Percentiles rank a stretch among this genome's conserved stretches.
Evolutionary conservation across 1,139 yeast species (phyloP).

Genomic region (Taphrina wiesneri): DNA sequence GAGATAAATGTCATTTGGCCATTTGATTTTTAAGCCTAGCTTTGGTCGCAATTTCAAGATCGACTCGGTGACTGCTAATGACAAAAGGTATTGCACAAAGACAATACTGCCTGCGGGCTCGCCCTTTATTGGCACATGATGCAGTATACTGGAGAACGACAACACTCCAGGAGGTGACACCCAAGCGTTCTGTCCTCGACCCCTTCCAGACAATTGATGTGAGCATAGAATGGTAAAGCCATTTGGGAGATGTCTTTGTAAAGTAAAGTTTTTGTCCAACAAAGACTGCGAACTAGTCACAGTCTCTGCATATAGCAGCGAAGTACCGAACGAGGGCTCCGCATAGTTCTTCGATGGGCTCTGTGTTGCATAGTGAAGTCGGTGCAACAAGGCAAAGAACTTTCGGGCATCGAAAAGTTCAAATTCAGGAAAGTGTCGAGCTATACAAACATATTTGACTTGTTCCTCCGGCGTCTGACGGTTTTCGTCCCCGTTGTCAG

Average conservation of each 20-base stretch:
- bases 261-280: slow-evolving; percentile 66
- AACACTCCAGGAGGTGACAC: slow-evolving; percentile 89
- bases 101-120: slow-evolving; percentile 51
- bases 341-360: slow-evolving; percentile 34
- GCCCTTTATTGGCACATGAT: slow-evolving; percentile 53
- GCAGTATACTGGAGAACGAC: slow-evolving; percentile 71
- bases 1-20: slow-evolving; percentile 95
- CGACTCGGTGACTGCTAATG: slow-evolving; percentile 81
- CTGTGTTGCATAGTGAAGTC: slow-evolving; percentile 14
- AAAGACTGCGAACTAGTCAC: slow-evolving; percentile 83
- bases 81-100: slow-evolving; percentile 80
- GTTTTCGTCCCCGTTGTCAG: background rate
- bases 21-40: slow-evolving; percentile 78
- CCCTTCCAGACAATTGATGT: slow-evolving; percentile 80
- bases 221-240: slow-evolving; percentile 61
- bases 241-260: slow-evolving; percentile 63
- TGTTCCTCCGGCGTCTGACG: background rate
- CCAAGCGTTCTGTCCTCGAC: slow-evolving; percentile 95
- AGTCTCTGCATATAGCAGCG: slow-evolving; percentile 78
- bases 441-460: slow-evolving; percentile 8
- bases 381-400: slow-evolving; percentile 6
- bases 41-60: slow-evolving; percentile 61
- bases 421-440: background rate
- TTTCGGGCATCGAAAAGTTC: background rate
- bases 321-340: slow-evolving; percentile 57